Evolutionary conservation across 345 rosid genomes (phyloP), one percentile per base, ranked within the genome.

Genomic region (Balakata baccata): DNA sequence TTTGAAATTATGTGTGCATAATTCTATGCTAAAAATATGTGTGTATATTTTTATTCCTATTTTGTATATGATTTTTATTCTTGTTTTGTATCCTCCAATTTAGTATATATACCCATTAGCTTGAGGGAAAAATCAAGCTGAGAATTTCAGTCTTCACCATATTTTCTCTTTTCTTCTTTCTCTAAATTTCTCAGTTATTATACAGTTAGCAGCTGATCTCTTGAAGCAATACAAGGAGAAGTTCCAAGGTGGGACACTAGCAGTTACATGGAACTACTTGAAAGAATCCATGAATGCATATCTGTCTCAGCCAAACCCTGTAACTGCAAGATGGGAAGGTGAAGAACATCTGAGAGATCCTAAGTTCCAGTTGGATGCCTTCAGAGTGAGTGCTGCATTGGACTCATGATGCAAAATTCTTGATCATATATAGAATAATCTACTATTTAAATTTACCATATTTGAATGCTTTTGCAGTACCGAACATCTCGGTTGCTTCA

Each of bases 401-500:
- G 16, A 66, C 63, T 68, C 70, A 3, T 76, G 69, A 17, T 67
- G 25, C 38, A 25, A 56, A 69, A 65, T 29, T 49, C 54, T 37
- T 29, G 54, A 23, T 22, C 39, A 39, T 43, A n/a, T 49, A 14
- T 72, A 12, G 41, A 25, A 18, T 66, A 7, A 41, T 59, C 25
- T 78, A 61, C 57, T n/a, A n/a, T n/a, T 43, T 49, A 12, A 11
- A 18, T 54, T 57, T 46, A 13, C 46, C 25, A 12, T 39, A 63
- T 50, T 9, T 23, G 58, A 34, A 50, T 76, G 73, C 50, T 62
- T 49, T 70, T 57, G 68, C 93, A 96, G 99, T 91, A 93, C 73
- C 97, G 98, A 76, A 96, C 99, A 47, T 96, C 99, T 58, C 88
- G 94, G 74, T 81, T 96, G 67, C 94, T 93, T 67, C 99, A 93